Evolutionary conservation across 805 yeast genomes (phyloP).

Genomic region (Lachancea lanzarotensis): DNA sequence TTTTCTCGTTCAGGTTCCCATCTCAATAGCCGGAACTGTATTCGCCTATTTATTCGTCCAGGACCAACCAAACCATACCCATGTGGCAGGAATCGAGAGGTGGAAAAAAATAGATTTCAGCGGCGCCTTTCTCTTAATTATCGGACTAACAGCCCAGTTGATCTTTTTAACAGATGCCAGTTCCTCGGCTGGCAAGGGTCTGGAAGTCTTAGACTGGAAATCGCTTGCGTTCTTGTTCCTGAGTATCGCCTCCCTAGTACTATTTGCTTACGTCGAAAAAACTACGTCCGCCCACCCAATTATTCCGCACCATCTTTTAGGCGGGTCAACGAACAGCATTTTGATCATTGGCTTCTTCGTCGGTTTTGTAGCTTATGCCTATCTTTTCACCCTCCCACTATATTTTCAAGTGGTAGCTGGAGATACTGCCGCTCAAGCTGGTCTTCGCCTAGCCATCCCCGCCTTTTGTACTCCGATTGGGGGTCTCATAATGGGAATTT

Average conservation of each 20-base stretch:
- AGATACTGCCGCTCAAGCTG: conserved; percentile 37
- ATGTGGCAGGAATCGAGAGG: neutral
- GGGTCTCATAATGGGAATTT: conserved; percentile 35
- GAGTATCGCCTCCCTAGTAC: conserved; percentile 7
- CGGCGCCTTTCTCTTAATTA: conserved; percentile 32
- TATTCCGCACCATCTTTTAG: conserved; percentile 13
- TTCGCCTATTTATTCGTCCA: conserved; percentile 27
- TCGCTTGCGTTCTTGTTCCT: conserved; percentile 8
- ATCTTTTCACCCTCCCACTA: conserved; percentile 38
- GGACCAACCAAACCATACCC: conserved; percentile 24
- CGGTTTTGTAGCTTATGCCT: conserved; percentile 37
- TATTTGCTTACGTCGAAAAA: conserved; percentile 13
- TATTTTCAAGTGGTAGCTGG: conserved; percentile 38
- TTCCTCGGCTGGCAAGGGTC: conserved; percentile 2
- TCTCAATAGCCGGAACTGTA: conserved; percentile 27
- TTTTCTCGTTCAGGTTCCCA: conserved; percentile 33
- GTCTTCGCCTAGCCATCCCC: conserved; percentile 37
- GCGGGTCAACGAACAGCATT: conserved; percentile 8
- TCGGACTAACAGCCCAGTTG: conserved; percentile 31
- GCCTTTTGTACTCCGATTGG: conserved; percentile 40
- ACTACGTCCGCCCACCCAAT: conserved; percentile 16
- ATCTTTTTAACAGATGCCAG: conserved; percentile 13
- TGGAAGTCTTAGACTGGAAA: conserved; percentile 9
- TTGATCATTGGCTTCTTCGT: conserved; percentile 29
- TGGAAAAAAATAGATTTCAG: conserved; percentile 30